Base-by-base conservation (phyloP, 352 stramenopile genomes). In the Peronospora destructor region DNA sequence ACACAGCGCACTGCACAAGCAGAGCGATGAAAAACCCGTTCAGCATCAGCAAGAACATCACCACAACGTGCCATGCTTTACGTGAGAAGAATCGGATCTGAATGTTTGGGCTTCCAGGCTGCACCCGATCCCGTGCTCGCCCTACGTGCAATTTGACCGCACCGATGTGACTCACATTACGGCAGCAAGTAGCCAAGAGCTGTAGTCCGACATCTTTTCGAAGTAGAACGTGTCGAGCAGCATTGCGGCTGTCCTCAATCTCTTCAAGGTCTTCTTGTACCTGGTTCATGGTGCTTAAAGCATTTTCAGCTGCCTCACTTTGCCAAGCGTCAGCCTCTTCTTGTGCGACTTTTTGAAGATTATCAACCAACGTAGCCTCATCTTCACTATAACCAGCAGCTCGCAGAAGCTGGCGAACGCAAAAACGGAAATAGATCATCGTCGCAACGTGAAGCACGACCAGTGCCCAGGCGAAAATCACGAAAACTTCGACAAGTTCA, bases 11-110 rank as follows among this genome's bases (percentile, higher is more conserved):
- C 45, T 87, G 75, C 9, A 73, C 49, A n/a, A 87, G 53, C 12
- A 87, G 59, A 16, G 71, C 76, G 13, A 72, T 49, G 60, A 76
- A 87, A 30, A 89, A 74, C 0, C 67, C 78, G 44, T 89, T 89
- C n/a, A 89, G 56, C 53, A 89, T 83, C 10, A 89, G 40, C 16
- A 85, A 43, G 13, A 64, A 59, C 46, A 84, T 81, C 36, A 88
- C 64, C 2, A 53, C n/a, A 17, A 86, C 76, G 23, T 88, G 73
- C 72, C 74, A 84, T 8, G 61, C 64, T 44, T 87, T 83, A 13
- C 73, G 68, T 5, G 76, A 85, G 39, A 85, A 87, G 49, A 66
- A 78, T 13, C 61, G 63, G 26, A 73, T 50, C 3, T 53, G 49
- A 17, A 64, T 54, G 3, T 53, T 7, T 2, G 59, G 54, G 14